These are phyloP conservation scores for Agaricus blazei DNA, from an alignment of 768 basidiomycete species.

Conservation along the genomic window DNA sequence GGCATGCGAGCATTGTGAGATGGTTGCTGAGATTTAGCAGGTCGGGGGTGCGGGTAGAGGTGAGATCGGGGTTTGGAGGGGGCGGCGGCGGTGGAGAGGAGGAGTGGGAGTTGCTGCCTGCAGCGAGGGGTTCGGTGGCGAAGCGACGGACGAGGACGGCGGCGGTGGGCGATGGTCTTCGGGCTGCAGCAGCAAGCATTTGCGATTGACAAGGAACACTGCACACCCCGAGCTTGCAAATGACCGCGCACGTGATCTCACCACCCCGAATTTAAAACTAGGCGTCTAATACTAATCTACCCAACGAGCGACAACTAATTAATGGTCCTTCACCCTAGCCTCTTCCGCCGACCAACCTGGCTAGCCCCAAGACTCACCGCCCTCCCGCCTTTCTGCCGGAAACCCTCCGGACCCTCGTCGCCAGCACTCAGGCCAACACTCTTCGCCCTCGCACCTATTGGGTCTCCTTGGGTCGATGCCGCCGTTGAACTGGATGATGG, in stretches of 20 bases:
- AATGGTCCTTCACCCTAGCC: not conserved
- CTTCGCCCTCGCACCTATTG: not conserved
- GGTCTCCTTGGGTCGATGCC: not conserved
- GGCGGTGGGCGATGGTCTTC: conserved; percentile 13
- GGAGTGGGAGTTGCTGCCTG: conserved; percentile 14
- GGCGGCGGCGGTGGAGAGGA: conserved; percentile 9
- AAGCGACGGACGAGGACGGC: conserved; percentile 32
- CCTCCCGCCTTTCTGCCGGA: conserved; percentile 17
- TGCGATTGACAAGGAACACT: not conserved
- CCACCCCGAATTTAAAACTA: not conserved
- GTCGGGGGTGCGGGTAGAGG: conserved; percentile 44
- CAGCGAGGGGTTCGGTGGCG: conserved; percentile 36
- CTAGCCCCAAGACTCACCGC: conserved; percentile 19
- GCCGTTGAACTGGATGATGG: conserved; percentile 1
- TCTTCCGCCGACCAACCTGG: conserved; percentile 10
- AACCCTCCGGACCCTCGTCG: not conserved
- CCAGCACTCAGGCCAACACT: not conserved
- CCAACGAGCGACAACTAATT: too few species aligned
- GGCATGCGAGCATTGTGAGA: conserved; percentile 32
- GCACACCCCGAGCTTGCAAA: not conserved
- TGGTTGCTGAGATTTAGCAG: conserved; percentile 29
- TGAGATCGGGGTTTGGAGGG: conserved; percentile 24
- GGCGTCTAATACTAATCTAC: not conserved
- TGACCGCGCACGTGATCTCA: not conserved
- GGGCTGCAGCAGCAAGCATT: not conserved